These are phyloP conservation scores for Paxillus ammoniavirescens DNA, from an alignment of 768 basidiomycete species.

Conservation along the genomic window DNA sequence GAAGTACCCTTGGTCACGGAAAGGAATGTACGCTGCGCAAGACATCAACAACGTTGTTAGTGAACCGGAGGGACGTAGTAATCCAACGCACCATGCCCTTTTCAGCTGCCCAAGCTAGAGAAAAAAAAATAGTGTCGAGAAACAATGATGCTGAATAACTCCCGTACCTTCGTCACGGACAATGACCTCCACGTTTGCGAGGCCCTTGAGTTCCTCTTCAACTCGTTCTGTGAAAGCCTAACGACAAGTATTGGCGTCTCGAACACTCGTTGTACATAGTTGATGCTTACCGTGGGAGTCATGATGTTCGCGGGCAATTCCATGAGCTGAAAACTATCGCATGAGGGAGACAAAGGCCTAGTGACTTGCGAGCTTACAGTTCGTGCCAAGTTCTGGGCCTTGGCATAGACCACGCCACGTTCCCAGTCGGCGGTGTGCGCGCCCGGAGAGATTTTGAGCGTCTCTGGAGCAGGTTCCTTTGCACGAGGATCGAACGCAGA, in stretches of 20 bases:
- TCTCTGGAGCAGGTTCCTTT: slow-evolving; percentile 48
- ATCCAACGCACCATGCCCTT: slow-evolving; percentile 68
- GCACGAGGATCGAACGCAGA: slow-evolving; percentile 65
- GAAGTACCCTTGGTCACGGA: slow-evolving; percentile 81
- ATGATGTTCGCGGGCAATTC: slow-evolving; percentile 85
- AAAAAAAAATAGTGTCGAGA: not conserved
- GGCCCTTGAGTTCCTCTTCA: slow-evolving; percentile 58
- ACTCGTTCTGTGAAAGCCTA: slow-evolving; percentile 73
- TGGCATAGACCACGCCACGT: slow-evolving; percentile 67
- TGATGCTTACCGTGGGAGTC: slow-evolving; percentile 66
- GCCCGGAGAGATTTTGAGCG: slow-evolving; percentile 47
- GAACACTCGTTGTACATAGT: not conserved
- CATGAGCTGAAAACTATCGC: slow-evolving; percentile 53
- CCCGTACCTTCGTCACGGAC: slow-evolving; percentile 70
- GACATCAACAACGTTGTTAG: not conserved
- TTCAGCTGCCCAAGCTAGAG: slow-evolving; percentile 72
- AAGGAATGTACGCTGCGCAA: slow-evolving; percentile 69
- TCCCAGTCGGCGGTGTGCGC: slow-evolving; percentile 60
- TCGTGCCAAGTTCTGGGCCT: slow-evolving; percentile 77
- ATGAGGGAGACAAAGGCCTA: not conserved
- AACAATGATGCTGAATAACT: not conserved
- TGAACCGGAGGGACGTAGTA: not conserved
- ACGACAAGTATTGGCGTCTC: not conserved
- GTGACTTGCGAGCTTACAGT: slow-evolving; percentile 45
- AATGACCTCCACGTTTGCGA: slow-evolving; percentile 67